Evolutionary conservation across 2,329 filamentous ascomycete genomes (phyloP), one percentile per base, ranked within the genome.

Genomic region (Lachnellula occidentalis): DNA sequence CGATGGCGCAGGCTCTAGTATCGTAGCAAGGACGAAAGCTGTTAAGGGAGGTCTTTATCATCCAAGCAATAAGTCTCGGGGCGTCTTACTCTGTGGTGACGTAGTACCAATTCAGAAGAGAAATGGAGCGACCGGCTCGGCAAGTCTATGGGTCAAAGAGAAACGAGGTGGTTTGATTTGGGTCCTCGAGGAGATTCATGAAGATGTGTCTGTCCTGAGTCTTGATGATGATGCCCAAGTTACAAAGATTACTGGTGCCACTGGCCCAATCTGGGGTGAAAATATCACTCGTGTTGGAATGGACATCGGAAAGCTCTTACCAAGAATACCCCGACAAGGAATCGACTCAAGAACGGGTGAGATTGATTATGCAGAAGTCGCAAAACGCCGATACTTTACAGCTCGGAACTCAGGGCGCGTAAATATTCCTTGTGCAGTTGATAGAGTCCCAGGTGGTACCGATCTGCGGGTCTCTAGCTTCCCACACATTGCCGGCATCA

Each of bases 81-180:
- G 92, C 3, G 94, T 99, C 24, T 72, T 99, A 50, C 79, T 99
- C 1, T 99, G 94, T 64, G 94, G 94, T 43, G 94, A 99, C 69
- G 92, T 99, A n/a, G 90, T 99, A 17, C 94, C 94, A 0, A 99
- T 99, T 56, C 88, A 92, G 69, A 99, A 97, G 72, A 84, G 94
- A 57, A 96, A 99, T 66, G 94, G 94, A 4, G 82, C 87, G 11
- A 92, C 87, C 4, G 94, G 94, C 2, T 92, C 94, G 55, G 94
- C 94, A 37, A 97, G 92, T 71, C 75, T 99, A 39, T 99, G 94
- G 94, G 94, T 99, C 3, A 99, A 99, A 74, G 94, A 99, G 71
- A 99, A 99, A 72, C 83, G 87, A 48, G 85, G 90, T 50, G 92
- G 92, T 9, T 74, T 99, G 56, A 97, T 99, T 57, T 99, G 94